Base-by-base conservation (phyloP, 1,284 basidiomycete genomes). In the Puccinia hordei region DNA sequence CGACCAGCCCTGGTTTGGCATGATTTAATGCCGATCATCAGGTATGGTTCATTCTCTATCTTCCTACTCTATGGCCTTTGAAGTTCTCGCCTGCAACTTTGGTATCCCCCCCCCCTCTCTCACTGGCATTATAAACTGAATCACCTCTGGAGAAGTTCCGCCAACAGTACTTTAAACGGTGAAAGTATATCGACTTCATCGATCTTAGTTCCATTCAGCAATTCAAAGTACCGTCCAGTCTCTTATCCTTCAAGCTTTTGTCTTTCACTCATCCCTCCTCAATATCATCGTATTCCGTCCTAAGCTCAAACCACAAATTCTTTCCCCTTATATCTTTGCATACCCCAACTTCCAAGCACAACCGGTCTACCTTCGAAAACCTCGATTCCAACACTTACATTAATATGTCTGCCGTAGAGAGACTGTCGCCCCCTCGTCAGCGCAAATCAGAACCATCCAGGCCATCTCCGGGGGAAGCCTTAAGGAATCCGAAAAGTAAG, bases 401-500 rank as follows among this genome's bases (percentile, higher is more conserved):
- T 17, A 35, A 38, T 10, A 63, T 38, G 61, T 38, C 35, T 63
- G 22, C 33, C 61, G 61, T 22, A 22, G 61, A 59, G 30, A 59
- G 15, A 59, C 57, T 33, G 30, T 71, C 76, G 19, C 66, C 63
- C 24, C 76, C 46, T 57, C 46, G 65, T 17, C 65, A 78, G 55
- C 76, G 65, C 9, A 61, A 71, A 38, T 53, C 66, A 10, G 76
- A 71, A 68, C 65, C 77, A 59, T 27, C 33, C 17, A 79, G 77
- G 24, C 41, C 77, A 5, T 24, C 74, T 46, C 4, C 77, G 17
- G 57, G 53, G 38, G 33, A 79, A 63, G 53, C 27, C 30, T 46
- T 57, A 27, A n/a, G 38, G n/a, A 24, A 61, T 35, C 68, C 38
- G 4, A 44, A 59, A 59, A 59, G 51, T 27, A 35, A 59, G 24